Percentiles rank a stretch among this genome's conserved stretches.
These are phyloP conservation scores for Colletotrichum tabaci DNA, from an alignment of 2,329 filamentous ascomycete genomes.

Conservation along the genomic window DNA sequence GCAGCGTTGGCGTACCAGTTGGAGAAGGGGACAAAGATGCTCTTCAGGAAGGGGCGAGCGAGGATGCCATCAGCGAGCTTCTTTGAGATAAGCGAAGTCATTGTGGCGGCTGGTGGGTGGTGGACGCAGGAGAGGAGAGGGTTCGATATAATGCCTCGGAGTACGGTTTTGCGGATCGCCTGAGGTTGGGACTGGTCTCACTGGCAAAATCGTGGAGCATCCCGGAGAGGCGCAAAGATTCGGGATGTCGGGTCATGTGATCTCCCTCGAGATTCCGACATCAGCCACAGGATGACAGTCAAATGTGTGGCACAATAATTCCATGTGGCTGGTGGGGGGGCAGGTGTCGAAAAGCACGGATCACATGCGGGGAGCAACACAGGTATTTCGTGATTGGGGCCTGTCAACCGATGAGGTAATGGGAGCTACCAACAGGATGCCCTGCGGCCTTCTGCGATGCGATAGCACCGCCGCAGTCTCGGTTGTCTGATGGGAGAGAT, in stretches of 20 bases:
- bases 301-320: neutral
- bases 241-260: constrained; percentile 41
- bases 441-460: constrained; percentile 1
- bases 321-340: neutral
- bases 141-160: constrained; percentile 41
- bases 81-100: constrained; percentile 70
- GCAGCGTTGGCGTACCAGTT: constrained; percentile 91
- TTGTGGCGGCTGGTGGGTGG: constrained; percentile 59
- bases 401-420: constrained; percentile 35
- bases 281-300: constrained; percentile 9
- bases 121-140: constrained; percentile 43
- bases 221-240: constrained; percentile 41
- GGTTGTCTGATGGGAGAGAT: constrained; percentile 18
- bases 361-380: neutral
- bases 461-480: constrained; percentile 30
- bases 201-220: constrained; percentile 41
- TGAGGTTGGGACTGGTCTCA: constrained; percentile 34
- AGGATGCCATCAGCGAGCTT: constrained; percentile 60
- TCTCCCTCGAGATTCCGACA: constrained; percentile 25
- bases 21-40: constrained; percentile 84
- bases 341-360: constrained; percentile 4
- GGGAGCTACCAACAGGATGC: constrained; percentile 19
- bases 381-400: constrained; percentile 21
- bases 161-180: constrained; percentile 41
- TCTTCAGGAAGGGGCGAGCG: constrained; percentile 89